phyloP scores from a whole-genome alignment of 2,329 filamentous ascomycete species.

The Byssothecium circinans region DNA sequence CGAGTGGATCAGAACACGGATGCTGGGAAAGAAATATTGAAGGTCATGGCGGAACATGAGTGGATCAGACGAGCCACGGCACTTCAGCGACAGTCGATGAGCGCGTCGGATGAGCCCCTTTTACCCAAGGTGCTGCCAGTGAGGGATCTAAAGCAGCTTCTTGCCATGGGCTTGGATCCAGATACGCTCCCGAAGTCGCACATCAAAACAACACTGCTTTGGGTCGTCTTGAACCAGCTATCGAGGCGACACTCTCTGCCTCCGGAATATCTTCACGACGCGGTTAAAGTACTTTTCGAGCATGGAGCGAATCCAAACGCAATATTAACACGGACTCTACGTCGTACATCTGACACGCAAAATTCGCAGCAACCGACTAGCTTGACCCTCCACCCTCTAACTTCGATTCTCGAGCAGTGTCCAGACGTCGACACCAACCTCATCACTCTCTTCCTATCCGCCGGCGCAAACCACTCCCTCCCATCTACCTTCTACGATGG shows the following conservation, averaged over 20 bases:
- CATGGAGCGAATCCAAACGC: conserved; percentile 25
- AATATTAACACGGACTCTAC: conserved; percentile 12
- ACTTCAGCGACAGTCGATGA: conserved; percentile 20
- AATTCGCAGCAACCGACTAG: conserved; percentile 11
- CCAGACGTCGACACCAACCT: conserved; percentile 24
- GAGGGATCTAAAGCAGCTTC: conserved; percentile 22
- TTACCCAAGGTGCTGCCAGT: conserved; percentile 23
- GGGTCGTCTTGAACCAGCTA: conserved; percentile 25
- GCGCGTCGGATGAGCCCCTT: conserved; percentile 6
- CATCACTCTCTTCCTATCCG: conserved; percentile 23
- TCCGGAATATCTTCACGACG: conserved; percentile 20
- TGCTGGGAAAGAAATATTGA: conserved; percentile 21
- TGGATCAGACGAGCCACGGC: conserved; percentile 24
- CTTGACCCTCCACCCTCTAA: conserved; percentile 21
- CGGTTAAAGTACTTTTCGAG: conserved; percentile 19
- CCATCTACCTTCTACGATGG: conserved; percentile 26
- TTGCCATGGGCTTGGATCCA: conserved; percentile 30
- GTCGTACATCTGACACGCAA: conserved; percentile 12
- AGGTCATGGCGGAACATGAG: conserved; percentile 30
- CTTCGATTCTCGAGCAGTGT: conserved; percentile 28
- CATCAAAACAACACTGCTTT: conserved; percentile 22
- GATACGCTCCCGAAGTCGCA: conserved; percentile 21
- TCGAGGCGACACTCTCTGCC: conserved; percentile 15
- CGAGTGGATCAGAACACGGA: conserved; percentile 10
- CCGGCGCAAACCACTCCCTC: conserved; percentile 21